phyloP scores from a whole-genome alignment of 257 asterid genomes.

The Oldenlandia corymbosa region DNA sequence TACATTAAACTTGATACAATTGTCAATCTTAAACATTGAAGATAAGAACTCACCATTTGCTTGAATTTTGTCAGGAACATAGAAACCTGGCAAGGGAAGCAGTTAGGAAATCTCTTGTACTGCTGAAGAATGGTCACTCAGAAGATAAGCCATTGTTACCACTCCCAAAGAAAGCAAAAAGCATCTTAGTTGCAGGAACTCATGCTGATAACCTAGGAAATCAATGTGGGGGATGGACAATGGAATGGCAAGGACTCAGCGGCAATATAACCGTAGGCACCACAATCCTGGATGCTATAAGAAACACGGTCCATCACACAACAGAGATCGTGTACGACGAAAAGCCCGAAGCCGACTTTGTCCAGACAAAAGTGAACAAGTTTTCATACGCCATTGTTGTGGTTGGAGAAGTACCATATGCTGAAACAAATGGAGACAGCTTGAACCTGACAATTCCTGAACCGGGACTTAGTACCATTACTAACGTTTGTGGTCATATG shows the following conservation, averaged over 20 bases:
- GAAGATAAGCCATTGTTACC: conserved; percentile 26
- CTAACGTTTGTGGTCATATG: conserved; percentile 14
- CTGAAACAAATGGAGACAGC: conserved; percentile 27
- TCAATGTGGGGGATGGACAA: conserved; percentile 40
- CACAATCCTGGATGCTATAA: conserved; percentile 22
- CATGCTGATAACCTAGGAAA: conserved; percentile 32
- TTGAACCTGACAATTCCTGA: conserved; percentile 23
- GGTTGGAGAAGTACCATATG: conserved; percentile 27
- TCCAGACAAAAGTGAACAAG: conserved; percentile 17
- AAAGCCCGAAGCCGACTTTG: conserved; percentile 15
- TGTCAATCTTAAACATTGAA: too few species aligned
- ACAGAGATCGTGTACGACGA: conserved; percentile 23
- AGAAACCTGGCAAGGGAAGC: conserved; percentile 38
- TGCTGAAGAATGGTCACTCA: conserved; percentile 25
- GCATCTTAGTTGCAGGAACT: conserved; percentile 32
- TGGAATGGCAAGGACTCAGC: conserved; percentile 29
- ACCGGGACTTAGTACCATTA: conserved; percentile 22
- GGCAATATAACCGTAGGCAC: conserved; percentile 24
- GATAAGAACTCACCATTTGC: too few species aligned
- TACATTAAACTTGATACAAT: not conserved
- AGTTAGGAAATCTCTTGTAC: conserved; percentile 36
- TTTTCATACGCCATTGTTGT: conserved; percentile 21
- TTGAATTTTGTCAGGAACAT: conserved; percentile 17
- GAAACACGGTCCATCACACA: conserved; percentile 11
- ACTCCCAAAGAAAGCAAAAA: conserved; percentile 24